phyloP scores from a whole-genome alignment of 805 yeast species.

The Pichia nakasei region DNA sequence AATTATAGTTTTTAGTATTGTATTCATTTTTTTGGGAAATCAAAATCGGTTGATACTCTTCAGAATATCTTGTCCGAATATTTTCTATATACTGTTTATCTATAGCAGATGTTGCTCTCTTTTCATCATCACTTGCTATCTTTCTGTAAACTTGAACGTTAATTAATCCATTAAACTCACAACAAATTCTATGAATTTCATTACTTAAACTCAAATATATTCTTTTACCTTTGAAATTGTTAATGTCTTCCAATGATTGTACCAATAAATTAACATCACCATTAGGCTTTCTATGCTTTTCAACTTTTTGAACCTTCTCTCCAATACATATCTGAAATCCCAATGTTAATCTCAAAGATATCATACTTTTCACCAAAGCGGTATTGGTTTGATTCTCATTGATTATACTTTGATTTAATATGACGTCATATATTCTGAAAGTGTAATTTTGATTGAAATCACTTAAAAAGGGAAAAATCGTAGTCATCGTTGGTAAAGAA shows the following conservation, averaged over 20 bases:
- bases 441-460: constrained; percentile 69
- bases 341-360: constrained; percentile 66
- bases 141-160: constrained; percentile 68
- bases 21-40: constrained; percentile 44
- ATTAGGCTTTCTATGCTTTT: constrained; percentile 46
- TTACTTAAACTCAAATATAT: constrained; percentile 71
- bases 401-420: constrained; percentile 51
- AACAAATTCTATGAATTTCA: constrained; percentile 76
- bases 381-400: constrained; percentile 41
- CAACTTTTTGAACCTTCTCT: constrained; percentile 54
- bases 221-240: constrained; percentile 44
- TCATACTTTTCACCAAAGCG: constrained; percentile 76
- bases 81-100: constrained; percentile 37
- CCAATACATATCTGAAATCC: constrained; percentile 92
- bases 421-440: constrained; percentile 75
- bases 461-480: constrained; percentile 60
- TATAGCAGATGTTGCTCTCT: constrained; percentile 12
- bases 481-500: constrained; percentile 74
- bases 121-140: constrained; percentile 12
- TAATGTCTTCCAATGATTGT: constrained; percentile 42
- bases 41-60: constrained; percentile 47
- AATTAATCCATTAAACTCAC: constrained; percentile 62
- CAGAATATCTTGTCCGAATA: constrained; percentile 74
- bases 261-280: constrained; percentile 45
- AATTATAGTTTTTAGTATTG: constrained; percentile 52